Evolutionary conservation across 805 yeast species (phyloP).

Genomic region (Saccharomycopsis olivae): DNA sequence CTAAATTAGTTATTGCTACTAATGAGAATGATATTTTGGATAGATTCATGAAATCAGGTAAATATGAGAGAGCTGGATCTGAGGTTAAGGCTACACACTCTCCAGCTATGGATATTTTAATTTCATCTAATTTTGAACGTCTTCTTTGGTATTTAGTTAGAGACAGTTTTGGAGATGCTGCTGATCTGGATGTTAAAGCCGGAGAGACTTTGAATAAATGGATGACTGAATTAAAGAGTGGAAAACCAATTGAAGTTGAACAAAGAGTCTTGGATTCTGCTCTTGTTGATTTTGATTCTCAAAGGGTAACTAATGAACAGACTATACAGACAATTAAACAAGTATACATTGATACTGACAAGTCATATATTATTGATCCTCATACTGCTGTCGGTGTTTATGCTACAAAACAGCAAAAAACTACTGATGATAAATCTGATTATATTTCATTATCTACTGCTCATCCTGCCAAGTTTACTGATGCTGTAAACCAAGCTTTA

Average conservation of each 20-base stretch:
- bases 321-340: conserved; percentile 72
- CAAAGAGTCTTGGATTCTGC: conserved; percentile 57
- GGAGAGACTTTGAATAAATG: conserved; percentile 62
- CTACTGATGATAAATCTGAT: conserved; percentile 34
- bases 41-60: conserved; percentile 81
- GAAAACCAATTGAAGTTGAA: conserved; percentile 70
- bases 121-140: conserved; percentile 94
- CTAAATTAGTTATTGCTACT: conserved; percentile 83
- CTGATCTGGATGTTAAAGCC: conserved; percentile 51
- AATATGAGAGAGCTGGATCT: conserved; percentile 59
- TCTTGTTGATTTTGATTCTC: conserved; percentile 59
- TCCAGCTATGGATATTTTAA: conserved; percentile 98
- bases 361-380: conserved; percentile 83
- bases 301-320: conserved; percentile 66
- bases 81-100: conserved; percentile 82
- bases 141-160: conserved; percentile 88
- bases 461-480: conserved; percentile 97
- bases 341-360: conserved; percentile 47
- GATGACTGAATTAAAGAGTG: conserved; percentile 68
- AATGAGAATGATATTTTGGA: conserved; percentile 92
- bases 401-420: conserved; percentile 56
- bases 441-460: conserved; percentile 87
- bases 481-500: conserved; percentile 83
- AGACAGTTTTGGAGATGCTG: conserved; percentile 41
- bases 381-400: conserved; percentile 93